These are phyloP conservation scores for Aureobasidium sp. DNA, from an alignment of 2,329 filamentous ascomycete species.

Conservation along the genomic window DNA sequence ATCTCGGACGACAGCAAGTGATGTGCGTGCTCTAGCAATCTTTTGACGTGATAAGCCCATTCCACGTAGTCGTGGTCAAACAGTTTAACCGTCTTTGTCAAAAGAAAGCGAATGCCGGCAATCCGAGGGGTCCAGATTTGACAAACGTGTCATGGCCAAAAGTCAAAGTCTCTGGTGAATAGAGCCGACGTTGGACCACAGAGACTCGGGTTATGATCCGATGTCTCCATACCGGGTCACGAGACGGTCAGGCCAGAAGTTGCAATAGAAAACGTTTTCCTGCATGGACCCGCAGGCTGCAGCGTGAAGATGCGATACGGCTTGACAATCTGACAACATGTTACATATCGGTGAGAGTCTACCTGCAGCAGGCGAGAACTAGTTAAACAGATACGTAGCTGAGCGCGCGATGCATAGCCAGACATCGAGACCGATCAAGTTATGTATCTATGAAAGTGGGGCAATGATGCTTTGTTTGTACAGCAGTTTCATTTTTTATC, in stretches of 20 bases:
- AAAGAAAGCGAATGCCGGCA: slow-evolving; percentile 5
- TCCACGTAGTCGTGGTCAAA: slow-evolving; percentile 8
- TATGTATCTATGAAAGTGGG: background rate
- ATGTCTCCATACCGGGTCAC: slow-evolving; percentile 10
- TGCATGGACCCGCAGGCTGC: slow-evolving; percentile 7
- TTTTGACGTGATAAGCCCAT: background rate
- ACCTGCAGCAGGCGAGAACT: background rate
- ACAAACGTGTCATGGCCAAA: background rate
- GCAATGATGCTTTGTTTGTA: background rate
- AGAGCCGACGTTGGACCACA: slow-evolving; percentile 2
- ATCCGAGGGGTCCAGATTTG: slow-evolving; percentile 7
- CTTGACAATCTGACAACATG: background rate
- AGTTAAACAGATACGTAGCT: background rate
- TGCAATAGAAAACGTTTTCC: slow-evolving; percentile 1
- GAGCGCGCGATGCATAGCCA: background rate
- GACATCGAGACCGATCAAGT: background rate
- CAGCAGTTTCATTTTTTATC: slow-evolving; percentile 1
- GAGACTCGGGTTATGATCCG: background rate
- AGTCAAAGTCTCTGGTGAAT: background rate
- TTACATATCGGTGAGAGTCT: background rate
- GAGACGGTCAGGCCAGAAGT: slow-evolving; percentile 8
- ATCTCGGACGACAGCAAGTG: background rate
- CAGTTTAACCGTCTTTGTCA: slow-evolving; percentile 10
- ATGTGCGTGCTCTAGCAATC: slow-evolving; percentile 3
- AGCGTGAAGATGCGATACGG: background rate